phyloP scores from a whole-genome alignment of 208 protist species.

The Crithidia expoeki region DNA sequence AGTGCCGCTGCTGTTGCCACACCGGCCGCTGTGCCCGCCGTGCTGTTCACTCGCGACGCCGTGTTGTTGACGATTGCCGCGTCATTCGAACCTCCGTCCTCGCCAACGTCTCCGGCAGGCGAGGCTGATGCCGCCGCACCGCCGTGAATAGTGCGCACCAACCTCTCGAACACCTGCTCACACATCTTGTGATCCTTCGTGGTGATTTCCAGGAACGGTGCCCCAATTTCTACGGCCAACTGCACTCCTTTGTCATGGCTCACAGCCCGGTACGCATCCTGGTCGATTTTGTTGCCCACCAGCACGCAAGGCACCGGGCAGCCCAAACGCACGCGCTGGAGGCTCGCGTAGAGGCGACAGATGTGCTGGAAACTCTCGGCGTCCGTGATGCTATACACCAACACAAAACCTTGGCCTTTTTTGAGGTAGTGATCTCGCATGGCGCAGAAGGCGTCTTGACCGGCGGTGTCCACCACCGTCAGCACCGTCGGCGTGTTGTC shows the following conservation, averaged over 20 bases:
- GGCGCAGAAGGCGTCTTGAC: constrained; percentile 90
- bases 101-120: neutral
- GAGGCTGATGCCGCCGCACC: neutral
- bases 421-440: constrained; percentile 64
- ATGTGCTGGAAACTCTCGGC: constrained; percentile 69
- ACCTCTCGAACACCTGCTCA: constrained; percentile 49
- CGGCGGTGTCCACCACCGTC: constrained; percentile 93
- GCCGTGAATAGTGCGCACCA: constrained; percentile 49
- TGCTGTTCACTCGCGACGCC: constrained; percentile 1
- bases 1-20: neutral
- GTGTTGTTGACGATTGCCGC: neutral
- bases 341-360: constrained; percentile 38
- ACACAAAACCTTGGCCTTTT: constrained; percentile 55
- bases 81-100: neutral
- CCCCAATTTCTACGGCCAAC: constrained; percentile 41
- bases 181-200: constrained; percentile 59
- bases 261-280: constrained; percentile 47
- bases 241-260: constrained; percentile 39
- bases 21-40: neutral
- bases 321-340: constrained; percentile 26
- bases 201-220: constrained; percentile 71
- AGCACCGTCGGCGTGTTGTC: constrained; percentile 82
- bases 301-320: constrained; percentile 45
- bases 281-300: constrained; percentile 73
- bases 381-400: constrained; percentile 83